Evolutionary conservation across 306 rosid species (phyloP).

Genomic region (Malus fusca): DNA sequence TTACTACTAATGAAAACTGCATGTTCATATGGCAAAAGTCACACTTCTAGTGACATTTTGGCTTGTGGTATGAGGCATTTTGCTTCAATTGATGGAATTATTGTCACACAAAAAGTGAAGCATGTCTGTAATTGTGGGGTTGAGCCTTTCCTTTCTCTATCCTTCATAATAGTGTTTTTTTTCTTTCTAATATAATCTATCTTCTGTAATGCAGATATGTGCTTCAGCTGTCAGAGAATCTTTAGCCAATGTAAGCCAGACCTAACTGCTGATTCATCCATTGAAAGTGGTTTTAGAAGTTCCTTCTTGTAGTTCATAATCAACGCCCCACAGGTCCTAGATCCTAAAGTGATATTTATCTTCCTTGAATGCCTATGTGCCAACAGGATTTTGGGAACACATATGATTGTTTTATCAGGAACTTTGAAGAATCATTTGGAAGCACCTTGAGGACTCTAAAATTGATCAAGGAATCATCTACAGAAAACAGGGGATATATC

Average conservation of each 20-base stretch:
- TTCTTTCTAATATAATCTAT: neutral
- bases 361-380: slow-evolving; percentile 32
- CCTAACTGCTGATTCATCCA: slow-evolving; percentile 30
- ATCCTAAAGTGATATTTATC: slow-evolving; percentile 25
- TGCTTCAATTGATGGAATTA: neutral
- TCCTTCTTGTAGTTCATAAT: slow-evolving; percentile 26
- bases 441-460: slow-evolving; percentile 78
- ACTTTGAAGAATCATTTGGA: slow-evolving; percentile 73
- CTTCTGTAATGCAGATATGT: slow-evolving; percentile 61
- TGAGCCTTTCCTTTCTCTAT: slow-evolving; percentile 2
- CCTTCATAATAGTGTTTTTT: neutral
- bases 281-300: slow-evolving; percentile 31
- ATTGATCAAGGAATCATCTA: slow-evolving; percentile 48
- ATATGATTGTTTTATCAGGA: slow-evolving; percentile 56
- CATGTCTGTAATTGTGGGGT: slow-evolving; percentile 5
- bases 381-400: slow-evolving; percentile 74
- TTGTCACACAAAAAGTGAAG: neutral
- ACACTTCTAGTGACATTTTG: neutral
- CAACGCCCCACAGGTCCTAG: slow-evolving; percentile 29
- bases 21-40: neutral
- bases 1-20: neutral
- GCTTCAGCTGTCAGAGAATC: slow-evolving; percentile 77
- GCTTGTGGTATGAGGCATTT: neutral
- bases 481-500: slow-evolving; percentile 17
- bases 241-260: slow-evolving; percentile 82